Base-by-base conservation (phyloP, 2,329 filamentous ascomycete species). In the Pseudogymnoascus sp. region DNA sequence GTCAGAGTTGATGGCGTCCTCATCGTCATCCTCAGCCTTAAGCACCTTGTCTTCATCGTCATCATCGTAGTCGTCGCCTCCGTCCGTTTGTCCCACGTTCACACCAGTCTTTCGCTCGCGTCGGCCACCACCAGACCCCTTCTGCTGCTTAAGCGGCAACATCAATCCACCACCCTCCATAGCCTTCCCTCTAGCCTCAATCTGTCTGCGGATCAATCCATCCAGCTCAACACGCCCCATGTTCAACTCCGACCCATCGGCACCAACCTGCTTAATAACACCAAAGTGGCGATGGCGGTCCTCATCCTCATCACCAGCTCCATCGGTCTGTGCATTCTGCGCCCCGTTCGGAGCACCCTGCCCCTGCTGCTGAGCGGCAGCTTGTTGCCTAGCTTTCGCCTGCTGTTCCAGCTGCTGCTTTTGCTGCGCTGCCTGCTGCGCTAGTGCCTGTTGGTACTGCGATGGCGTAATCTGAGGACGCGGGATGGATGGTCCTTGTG, bases 1-100 rank as follows among this genome's bases (percentile, higher is more conserved):
- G 69, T 99, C 94, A 0, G 94, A 97, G 74, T 99, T 99, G 77
- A 99, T 99, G 1, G 93, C 94, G 73, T 99, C 92, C 66, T 96
- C 93, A 66, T 97, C 92, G 11, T 85, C 76, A 59, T 84, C 84
- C 22, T 81, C 76, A 62, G 82, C 79, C 36, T 83, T 71, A 2
- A 68, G 37, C n/a, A 60, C 53, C 30, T 61, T 57, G n/a, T 39
- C 80, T 47, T 82, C 83, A 47, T 85, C 84, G 5, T 83, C 78
- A 20, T 84, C 83, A 38, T 79, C 78, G 4, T 87, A 88, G 67
- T 85, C 82, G 59, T 78, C 77, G 8, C 75, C 77, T 12, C 80
- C 82, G 70, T 93, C 88, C 59, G 82, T 80, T 28, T 53, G 47
- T 37, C 57, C 57, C 57, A 58, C 35, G 18, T 37, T n/a, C 33